These are phyloP conservation scores for Antrodiella citrinella DNA, from an alignment of 768 basidiomycete species.

Conservation along the genomic window DNA sequence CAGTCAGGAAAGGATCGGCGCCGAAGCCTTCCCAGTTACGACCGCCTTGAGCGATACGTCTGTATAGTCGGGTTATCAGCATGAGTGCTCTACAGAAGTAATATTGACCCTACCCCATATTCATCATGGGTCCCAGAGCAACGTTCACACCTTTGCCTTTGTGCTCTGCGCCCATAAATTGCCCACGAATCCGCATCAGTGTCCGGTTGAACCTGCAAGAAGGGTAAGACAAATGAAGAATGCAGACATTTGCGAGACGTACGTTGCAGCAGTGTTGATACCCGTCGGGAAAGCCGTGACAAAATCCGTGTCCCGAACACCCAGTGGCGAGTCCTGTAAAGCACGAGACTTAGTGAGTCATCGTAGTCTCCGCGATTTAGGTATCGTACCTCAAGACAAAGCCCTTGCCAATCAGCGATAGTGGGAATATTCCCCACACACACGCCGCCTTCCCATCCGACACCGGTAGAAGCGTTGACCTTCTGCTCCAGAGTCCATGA, in stretches of 20 bases:
- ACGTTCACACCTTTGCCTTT: conserved; percentile 78
- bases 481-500: conserved; percentile 58
- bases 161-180: conserved; percentile 78
- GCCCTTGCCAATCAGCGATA: conserved; percentile 50
- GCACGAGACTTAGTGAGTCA: conserved; percentile 5
- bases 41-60: conserved; percentile 67
- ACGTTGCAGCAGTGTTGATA: conserved; percentile 78
- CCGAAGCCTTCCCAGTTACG: conserved; percentile 97
- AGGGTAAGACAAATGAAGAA: background rate
- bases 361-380: too few species aligned
- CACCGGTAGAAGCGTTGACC: conserved; percentile 55
- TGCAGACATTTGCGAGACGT: conserved; percentile 21
- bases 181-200: conserved; percentile 68
- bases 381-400: conserved; percentile 54
- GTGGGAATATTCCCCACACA: conserved; percentile 64
- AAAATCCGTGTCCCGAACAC: conserved; percentile 67
- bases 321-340: conserved; percentile 67
- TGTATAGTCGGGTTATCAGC: too few species aligned
- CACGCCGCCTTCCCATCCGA: conserved; percentile 54
- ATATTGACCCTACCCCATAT: conserved; percentile 51
- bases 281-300: conserved; percentile 80
- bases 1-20: conserved; percentile 80
- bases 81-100: background rate
- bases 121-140: conserved; percentile 78
- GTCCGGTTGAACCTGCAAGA: conserved; percentile 58